Base-by-base conservation (phyloP, 1,284 basidiomycete species). In the Ustilago bromivora region DNA sequence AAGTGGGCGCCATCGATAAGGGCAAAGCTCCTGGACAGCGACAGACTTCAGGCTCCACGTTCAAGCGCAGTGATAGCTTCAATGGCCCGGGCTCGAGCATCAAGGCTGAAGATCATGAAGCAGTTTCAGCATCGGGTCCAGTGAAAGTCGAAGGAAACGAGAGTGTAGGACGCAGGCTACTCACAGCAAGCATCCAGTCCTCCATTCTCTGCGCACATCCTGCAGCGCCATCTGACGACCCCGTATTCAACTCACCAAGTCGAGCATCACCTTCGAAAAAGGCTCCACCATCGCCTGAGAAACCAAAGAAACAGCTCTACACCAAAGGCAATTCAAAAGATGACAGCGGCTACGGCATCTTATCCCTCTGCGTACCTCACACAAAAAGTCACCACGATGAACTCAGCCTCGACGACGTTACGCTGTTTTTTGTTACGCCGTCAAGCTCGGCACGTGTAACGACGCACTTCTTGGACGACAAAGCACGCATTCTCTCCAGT, bases 371-470 rank as follows among this genome's bases (percentile, higher is more conserved):
- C 57, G 49, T 76, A 2, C 53, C 61, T 0, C 72, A 76, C 17
- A 41, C 69, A 15, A 38, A n/a, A 8, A 13, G 7, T 0, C 40
- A 34, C 17, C 38, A 38, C n/a, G 28, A 28, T 6, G 2, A 11
- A 8, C 13, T 65, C 10, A 19, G 28, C 1, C 49, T 60, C 13
- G 64, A 66, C 8, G 56, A 71, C 28, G 66, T 66, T 3, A 82
- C 81, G 1, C 46, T 82, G 12, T 78, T 83, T 59, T 84, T 78
- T 51, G 74, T 77, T 0, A 69, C 71, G 2, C 82, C 82, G 0
- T 81, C 78, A 17, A 78, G 81, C 40, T 80, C 78, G n/a, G 82
- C 80, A 19, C 67, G 82, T 13, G 82, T 84, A 9, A 84, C 82
- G 28, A 80, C 82, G 3, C 82, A 84, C 55, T 79, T 82, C 49